These are phyloP conservation scores for Aspergillus indologenus DNA, from an alignment of 495 filamentous ascomycete genomes.

Conservation along the genomic window DNA sequence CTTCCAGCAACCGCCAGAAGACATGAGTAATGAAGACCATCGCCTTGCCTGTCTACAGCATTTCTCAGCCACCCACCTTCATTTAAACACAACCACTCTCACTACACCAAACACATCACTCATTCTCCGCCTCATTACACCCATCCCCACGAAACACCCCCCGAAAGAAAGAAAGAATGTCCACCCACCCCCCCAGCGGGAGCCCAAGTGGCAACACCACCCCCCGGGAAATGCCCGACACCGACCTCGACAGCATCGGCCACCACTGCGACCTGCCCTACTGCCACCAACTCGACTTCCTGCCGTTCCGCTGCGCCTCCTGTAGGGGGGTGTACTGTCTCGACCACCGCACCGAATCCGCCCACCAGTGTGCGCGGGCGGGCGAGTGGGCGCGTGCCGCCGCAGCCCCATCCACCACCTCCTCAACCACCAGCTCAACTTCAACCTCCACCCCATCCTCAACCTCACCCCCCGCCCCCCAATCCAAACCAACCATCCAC, in stretches of 20 bases:
- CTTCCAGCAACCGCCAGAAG: constrained; percentile 25
- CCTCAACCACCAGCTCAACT: constrained; percentile 15
- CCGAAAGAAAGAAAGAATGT: too few species aligned
- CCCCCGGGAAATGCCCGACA: constrained; percentile 58
- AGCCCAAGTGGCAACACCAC: constrained; percentile 33
- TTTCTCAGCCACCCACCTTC: constrained; percentile 7
- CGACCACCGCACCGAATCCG: constrained; percentile 85
- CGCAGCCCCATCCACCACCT: constrained; percentile 17
- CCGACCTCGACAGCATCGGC: constrained; percentile 79
- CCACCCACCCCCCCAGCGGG: not conserved
- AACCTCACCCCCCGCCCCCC: too few species aligned
- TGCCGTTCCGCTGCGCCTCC: constrained; percentile 91
- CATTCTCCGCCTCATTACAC: too few species aligned
- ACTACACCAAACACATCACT: not conserved
- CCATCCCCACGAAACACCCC: too few species aligned
- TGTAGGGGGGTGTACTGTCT: constrained; percentile 86
- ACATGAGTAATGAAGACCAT: constrained; percentile 1
- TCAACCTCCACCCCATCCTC: constrained; percentile 22
- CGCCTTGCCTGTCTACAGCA: not conserved
- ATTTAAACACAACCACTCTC: not conserved
- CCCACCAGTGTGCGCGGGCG: constrained; percentile 74
- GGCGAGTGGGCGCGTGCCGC: constrained; percentile 80
- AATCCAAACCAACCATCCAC: constrained; percentile 57
- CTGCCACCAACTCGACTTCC: constrained; percentile 94
- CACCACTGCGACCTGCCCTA: constrained; percentile 85